Evolutionary conservation across 257 asterid species (phyloP).

Genomic region (Gynochthodes officinalis): DNA sequence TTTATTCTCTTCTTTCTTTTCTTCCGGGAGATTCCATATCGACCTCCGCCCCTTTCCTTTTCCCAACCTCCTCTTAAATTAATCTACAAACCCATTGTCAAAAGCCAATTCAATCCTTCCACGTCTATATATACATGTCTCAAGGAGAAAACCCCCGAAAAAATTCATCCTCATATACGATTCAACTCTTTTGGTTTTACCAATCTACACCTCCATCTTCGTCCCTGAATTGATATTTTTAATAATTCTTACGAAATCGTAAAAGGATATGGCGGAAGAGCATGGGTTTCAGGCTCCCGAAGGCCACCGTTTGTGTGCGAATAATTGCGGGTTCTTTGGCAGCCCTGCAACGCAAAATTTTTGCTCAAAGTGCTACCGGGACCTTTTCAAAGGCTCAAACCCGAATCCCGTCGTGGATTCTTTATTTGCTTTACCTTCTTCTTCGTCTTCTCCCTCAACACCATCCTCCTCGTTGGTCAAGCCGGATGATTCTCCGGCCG

Average conservation of each 20-base stretch:
- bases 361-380: conserved; percentile 73
- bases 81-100: not conserved
- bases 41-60: conserved; percentile 7
- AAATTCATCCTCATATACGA: not conserved
- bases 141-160: not conserved
- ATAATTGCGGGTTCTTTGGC: conserved; percentile 83
- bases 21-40: conserved; percentile 25
- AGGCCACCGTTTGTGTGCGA: conserved; percentile 73
- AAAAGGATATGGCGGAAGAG: conserved; percentile 68
- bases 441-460: conserved; percentile 23
- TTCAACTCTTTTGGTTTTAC: not conserved
- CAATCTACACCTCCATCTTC: no score
- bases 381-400: conserved; percentile 28
- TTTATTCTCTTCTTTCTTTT: conserved; percentile 13
- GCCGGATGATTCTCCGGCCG: conserved; percentile 19
- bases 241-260: not conserved
- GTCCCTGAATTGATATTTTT: not conserved
- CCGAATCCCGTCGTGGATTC: conserved; percentile 35
- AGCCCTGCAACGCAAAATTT: conserved; percentile 73
- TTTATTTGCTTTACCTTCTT: conserved; percentile 20
- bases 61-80: conserved; percentile 19
- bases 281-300: conserved; percentile 74
- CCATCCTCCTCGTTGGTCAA: conserved; percentile 2
- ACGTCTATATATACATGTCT: not conserved
- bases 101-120: not conserved